phyloP scores from a whole-genome alignment of 2,329 filamentous ascomycete species.

The Phyllosticta citribraziliensis region DNA sequence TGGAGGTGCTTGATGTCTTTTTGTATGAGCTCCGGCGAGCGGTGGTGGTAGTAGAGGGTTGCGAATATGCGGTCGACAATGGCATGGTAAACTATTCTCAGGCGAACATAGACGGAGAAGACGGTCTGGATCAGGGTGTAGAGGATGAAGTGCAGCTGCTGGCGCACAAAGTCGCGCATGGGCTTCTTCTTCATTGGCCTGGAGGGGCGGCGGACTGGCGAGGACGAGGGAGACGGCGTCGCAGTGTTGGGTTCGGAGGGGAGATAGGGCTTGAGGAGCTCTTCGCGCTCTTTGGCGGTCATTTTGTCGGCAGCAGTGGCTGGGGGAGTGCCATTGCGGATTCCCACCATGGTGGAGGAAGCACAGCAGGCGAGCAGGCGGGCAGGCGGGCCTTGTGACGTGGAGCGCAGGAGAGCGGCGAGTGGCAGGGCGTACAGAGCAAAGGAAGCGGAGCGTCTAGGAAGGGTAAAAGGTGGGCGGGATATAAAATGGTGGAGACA shows the following conservation, averaged over 20 bases:
- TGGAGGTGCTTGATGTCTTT: constrained; percentile 69
- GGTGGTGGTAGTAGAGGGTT: constrained; percentile 88
- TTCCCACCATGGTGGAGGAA: constrained; percentile 15
- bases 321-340: constrained; percentile 22
- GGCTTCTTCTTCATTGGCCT: constrained; percentile 14
- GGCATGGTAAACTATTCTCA: constrained; percentile 69
- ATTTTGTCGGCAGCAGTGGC: constrained; percentile 30
- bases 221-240: not conserved
- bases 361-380: not conserved
- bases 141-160: constrained; percentile 55
- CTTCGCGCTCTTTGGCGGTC: constrained; percentile 38
- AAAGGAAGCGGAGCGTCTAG: not conserved
- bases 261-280: constrained; percentile 42
- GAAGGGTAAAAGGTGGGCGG: no score
- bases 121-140: constrained; percentile 66
- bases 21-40: constrained; percentile 83
- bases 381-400: not conserved
- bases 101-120: constrained; percentile 80
- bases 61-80: constrained; percentile 69
- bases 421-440: not conserved
- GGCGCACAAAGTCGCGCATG: constrained; percentile 51
- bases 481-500: not conserved
- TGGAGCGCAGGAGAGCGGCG: not conserved
- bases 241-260: constrained; percentile 26
- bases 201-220: constrained; percentile 1